A percentile compares a stretch with the other conserved stretches of the same genome.
Conservation (phyloP, 2,329 filamentous ascomycete species). For the Pseudocercospora fuligena region DNA sequence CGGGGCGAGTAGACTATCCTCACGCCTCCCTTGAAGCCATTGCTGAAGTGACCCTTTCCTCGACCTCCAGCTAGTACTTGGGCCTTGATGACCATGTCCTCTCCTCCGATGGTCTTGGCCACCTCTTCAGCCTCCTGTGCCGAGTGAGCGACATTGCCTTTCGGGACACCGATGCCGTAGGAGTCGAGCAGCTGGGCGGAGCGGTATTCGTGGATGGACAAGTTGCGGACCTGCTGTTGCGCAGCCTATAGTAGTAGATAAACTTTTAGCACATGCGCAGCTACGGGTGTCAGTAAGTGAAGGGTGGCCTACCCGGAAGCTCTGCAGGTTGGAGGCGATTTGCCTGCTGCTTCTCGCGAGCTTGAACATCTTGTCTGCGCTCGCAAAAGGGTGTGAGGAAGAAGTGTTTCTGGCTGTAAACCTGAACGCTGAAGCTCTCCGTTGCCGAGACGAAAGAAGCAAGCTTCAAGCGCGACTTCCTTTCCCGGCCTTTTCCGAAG, state of each 20-base stretch:
- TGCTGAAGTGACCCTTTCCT: constrained; percentile 97
- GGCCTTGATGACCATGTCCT: constrained; percentile 99
- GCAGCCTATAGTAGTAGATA: constrained; percentile 51
- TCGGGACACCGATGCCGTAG: constrained; percentile 94
- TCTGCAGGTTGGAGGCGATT: constrained; percentile 78
- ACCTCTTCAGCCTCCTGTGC: constrained; percentile 88
- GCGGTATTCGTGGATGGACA: constrained; percentile 98
- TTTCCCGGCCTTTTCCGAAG: constrained; percentile 8
- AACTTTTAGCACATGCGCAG: constrained; percentile 34
- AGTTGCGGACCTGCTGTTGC: constrained; percentile 78
- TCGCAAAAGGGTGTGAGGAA: background rate
- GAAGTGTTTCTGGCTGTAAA: constrained; percentile 13
- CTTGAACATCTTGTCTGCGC: constrained; percentile 72
- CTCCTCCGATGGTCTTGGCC: constrained; percentile 84
- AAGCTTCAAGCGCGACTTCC: constrained; percentile 14
- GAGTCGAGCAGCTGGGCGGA: constrained; percentile 86
- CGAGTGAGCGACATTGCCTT: constrained; percentile 82
- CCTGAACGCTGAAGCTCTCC: constrained; percentile 19
- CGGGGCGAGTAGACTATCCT: constrained; percentile 98
- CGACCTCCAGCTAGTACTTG: constrained; percentile 97
- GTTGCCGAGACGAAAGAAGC: constrained; percentile 10
- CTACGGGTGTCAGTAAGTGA: constrained; percentile 1
- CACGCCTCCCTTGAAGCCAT: constrained; percentile 98
- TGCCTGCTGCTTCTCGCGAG: constrained; percentile 76
- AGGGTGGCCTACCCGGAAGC: constrained; percentile 65